phyloP scores from a whole-genome alignment of 2,329 filamentous ascomycete species.

The Aspergillus sp. region DNA sequence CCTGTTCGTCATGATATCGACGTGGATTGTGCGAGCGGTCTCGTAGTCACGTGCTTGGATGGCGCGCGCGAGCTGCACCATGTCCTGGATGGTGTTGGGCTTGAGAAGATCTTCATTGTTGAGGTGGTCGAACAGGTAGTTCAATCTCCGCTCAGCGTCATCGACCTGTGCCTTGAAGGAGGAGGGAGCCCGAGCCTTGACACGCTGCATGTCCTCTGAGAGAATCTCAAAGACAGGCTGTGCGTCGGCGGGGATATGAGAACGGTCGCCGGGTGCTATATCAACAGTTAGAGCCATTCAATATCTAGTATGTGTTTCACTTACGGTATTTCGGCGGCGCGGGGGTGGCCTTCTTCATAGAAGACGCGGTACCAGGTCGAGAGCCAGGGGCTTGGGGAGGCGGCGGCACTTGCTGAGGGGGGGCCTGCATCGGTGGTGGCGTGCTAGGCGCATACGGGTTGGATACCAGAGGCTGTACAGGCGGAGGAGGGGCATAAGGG shows the following conservation, averaged over 20 bases:
- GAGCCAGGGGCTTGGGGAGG: conserved; percentile 41
- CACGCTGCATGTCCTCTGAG: conserved; percentile 79
- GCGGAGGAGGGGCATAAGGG: conserved; percentile 61
- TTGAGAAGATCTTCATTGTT: conserved; percentile 93
- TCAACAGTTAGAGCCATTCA: conserved; percentile 13
- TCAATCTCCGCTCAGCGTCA: conserved; percentile 89
- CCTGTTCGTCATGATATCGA: conserved; percentile 74
- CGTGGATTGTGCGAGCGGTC: conserved; percentile 65
- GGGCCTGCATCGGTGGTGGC: conserved; percentile 44
- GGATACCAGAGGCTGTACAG: conserved; percentile 35
- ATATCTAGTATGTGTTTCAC: conserved; percentile 27
- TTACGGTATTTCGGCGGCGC: conserved; percentile 67
- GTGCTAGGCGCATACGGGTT: conserved; percentile 47
- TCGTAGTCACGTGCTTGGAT: conserved; percentile 70
- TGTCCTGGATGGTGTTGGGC: conserved; percentile 61
- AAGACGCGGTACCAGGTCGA: conserved; percentile 50
- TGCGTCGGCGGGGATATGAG: conserved; percentile 77
- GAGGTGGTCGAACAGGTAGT: conserved; percentile 92
- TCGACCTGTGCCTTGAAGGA: conserved; percentile 85
- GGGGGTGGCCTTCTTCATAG: conserved; percentile 48
- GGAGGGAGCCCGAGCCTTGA: conserved; percentile 81
- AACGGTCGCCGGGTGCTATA: conserved; percentile 71
- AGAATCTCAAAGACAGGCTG: conserved; percentile 80
- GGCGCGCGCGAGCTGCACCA: conserved; percentile 57
- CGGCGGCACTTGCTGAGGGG: conserved; percentile 33